phyloP scores from a whole-genome alignment of 495 filamentous ascomycete species.

The Terfezia boudieri region DNA sequence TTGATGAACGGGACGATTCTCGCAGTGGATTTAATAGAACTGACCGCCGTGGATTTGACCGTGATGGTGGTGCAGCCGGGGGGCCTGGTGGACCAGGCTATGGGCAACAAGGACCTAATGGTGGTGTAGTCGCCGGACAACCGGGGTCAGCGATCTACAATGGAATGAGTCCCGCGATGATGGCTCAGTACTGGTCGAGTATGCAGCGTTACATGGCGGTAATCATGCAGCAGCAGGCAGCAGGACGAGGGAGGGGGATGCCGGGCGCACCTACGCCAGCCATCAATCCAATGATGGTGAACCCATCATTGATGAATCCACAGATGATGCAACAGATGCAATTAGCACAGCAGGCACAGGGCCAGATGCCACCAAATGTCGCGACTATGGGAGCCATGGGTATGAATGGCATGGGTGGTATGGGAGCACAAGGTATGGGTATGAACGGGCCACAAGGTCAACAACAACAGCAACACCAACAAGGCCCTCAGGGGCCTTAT shows the following conservation, averaged over 20 bases:
- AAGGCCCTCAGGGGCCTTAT: slow-evolving; percentile 7
- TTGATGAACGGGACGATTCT: slow-evolving; percentile 49
- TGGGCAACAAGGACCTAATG: slow-evolving; percentile 24
- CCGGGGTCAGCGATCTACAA: slow-evolving; percentile 14
- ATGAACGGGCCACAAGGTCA: slow-evolving; percentile 2
- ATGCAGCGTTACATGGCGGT: slow-evolving; percentile 92
- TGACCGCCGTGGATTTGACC: slow-evolving; percentile 6
- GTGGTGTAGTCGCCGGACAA: slow-evolving; percentile 6
- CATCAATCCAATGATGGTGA: slow-evolving; percentile 37
- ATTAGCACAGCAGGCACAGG: slow-evolving; percentile 32
- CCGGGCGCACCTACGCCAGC: slow-evolving; percentile 27
- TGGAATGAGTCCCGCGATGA: slow-evolving; percentile 80
- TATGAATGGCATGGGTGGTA: background rate
- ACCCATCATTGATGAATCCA: slow-evolving; percentile 53
- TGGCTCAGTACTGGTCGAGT: slow-evolving; percentile 92
- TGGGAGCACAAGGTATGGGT: background rate
- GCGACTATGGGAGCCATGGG: slow-evolving; percentile 1
- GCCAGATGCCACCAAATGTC: slow-evolving; percentile 8
- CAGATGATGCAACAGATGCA: slow-evolving; percentile 63
- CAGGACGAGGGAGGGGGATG: slow-evolving; percentile 28
- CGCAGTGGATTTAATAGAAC: slow-evolving; percentile 26
- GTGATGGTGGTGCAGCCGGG: slow-evolving; percentile 23
- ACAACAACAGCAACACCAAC: slow-evolving; percentile 7
- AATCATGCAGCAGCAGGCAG: slow-evolving; percentile 32
- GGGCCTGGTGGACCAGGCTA: slow-evolving; percentile 20